phyloP scores from a whole-genome alignment of 306 rosid genomes.

The Vicia villosa region DNA sequence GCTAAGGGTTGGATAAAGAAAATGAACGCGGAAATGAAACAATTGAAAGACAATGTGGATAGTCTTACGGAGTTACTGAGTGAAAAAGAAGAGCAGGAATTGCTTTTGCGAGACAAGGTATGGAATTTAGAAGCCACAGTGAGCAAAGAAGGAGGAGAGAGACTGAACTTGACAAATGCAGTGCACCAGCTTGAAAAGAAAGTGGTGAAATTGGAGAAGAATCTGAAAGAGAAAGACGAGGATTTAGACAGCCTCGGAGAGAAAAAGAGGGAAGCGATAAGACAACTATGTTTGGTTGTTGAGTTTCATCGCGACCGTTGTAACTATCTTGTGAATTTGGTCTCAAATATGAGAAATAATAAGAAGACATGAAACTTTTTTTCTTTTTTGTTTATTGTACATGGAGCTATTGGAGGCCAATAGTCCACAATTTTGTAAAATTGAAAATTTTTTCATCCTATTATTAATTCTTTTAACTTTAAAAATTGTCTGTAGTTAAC shows the following conservation, averaged over 20 bases:
- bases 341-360: slow-evolving; percentile 29
- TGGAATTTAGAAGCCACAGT: slow-evolving; percentile 62
- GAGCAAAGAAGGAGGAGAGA: slow-evolving; percentile 72
- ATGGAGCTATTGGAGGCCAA: not conserved
- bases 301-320: slow-evolving; percentile 70
- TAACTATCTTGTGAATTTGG: slow-evolving; percentile 48
- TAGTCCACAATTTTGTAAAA: slow-evolving; percentile 10
- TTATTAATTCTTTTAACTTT: not conserved
- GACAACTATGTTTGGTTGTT: slow-evolving; percentile 67
- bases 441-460: not conserved
- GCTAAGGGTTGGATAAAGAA: slow-evolving; percentile 51
- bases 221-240: slow-evolving; percentile 61
- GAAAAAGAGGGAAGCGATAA: slow-evolving; percentile 82
- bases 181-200: slow-evolving; percentile 61
- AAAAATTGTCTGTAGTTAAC: too few relatives aligned
- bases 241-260: slow-evolving; percentile 55
- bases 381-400: slow-evolving; percentile 6
- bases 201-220: slow-evolving; percentile 54
- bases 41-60: slow-evolving; percentile 36
- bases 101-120: slow-evolving; percentile 55
- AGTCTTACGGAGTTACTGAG: slow-evolving; percentile 36
- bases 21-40: slow-evolving; percentile 43
- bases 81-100: slow-evolving; percentile 57
- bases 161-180: slow-evolving; percentile 47
- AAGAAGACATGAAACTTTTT: slow-evolving; percentile 16